phyloP scores from a whole-genome alignment of 2,329 filamentous ascomycete species.

The Apiospora koreana region DNA sequence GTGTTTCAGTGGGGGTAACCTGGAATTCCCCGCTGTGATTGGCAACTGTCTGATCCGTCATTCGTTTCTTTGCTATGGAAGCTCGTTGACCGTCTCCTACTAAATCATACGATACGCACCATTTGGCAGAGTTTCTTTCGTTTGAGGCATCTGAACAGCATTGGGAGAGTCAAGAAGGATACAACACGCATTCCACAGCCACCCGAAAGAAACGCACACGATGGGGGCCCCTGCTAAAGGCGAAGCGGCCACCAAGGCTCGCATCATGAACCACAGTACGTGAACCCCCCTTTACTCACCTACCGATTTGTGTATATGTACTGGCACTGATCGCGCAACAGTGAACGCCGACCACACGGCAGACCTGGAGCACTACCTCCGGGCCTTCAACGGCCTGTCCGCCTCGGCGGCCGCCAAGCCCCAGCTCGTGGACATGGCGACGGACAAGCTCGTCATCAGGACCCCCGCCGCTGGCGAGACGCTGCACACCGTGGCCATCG shows the following conservation, averaged over 20 bases:
- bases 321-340: neutral
- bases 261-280: conserved; percentile 69
- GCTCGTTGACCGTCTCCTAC: neutral
- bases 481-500: conserved; percentile 59
- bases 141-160: neutral
- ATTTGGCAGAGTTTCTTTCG: neutral
- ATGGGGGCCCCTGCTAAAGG: conserved; percentile 1
- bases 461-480: conserved; percentile 41
- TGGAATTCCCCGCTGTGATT: neutral
- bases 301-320: neutral
- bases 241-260: conserved; percentile 44
- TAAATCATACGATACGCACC: neutral
- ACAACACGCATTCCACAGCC: neutral
- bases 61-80: neutral
- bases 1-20: neutral
- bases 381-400: conserved; percentile 65
- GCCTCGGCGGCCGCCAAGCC: conserved; percentile 56
- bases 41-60: neutral
- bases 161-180: neutral
- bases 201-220: neutral
- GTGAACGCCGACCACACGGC: conserved; percentile 80
- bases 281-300: neutral
- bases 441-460: conserved; percentile 61
- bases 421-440: conserved; percentile 64
- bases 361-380: conserved; percentile 77